Base-by-base conservation (phyloP, 2,329 filamentous ascomycete species). In the Pseudogymnoascus sp. region DNA sequence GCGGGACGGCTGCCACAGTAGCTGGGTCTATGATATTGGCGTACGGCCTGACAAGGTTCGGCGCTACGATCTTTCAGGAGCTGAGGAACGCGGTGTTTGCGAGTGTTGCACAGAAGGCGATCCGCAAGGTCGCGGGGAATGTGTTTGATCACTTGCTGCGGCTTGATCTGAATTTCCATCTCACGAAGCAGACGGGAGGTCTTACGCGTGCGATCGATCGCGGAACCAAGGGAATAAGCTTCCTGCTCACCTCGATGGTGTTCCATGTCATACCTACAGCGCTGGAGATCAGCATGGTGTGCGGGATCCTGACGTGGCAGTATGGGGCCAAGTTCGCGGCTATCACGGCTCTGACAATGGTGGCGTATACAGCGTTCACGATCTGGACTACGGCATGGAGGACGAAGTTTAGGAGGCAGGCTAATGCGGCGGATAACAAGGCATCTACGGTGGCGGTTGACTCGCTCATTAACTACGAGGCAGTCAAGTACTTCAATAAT, bases 401-500 rank as follows among this genome's bases (percentile, higher is more conserved):
- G 69, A 99, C 95, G 2, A 95, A 95, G 74, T 99, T 99, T 74
- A 84, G 95, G 54, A 89, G 93, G 69, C 90, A 95, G 74, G 92
- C 94, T 38, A 99, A 99, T 72, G 91, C 92, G 5, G 95, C 94
- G 0, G 95, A 99, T 69, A 99, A 97, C 75, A 90, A 87, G 72
- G 94, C 91, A 0, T 95, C 93, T 1, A 97, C 93, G 0, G 91
- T 97, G 6, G 93, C 93, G 0, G 92, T 97, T 1, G 94, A 99
- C 76, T 96, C 92, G 0, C 78, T 99, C 58, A 96, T 99, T 79
- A 99, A 99, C 77, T 99, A 97, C 71, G 94, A 99, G 75, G 93
- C 95, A 12, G 94, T 99, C 71, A 99, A 99, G 76, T 96, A 97
- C 77, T 99, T 97, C 78, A 99, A 99, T 78, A 99, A 99, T 70